These are phyloP conservation scores for Licmophora abbreviata DNA, from an alignment of 108 stramenopile species.

Conservation along the genomic window DNA sequence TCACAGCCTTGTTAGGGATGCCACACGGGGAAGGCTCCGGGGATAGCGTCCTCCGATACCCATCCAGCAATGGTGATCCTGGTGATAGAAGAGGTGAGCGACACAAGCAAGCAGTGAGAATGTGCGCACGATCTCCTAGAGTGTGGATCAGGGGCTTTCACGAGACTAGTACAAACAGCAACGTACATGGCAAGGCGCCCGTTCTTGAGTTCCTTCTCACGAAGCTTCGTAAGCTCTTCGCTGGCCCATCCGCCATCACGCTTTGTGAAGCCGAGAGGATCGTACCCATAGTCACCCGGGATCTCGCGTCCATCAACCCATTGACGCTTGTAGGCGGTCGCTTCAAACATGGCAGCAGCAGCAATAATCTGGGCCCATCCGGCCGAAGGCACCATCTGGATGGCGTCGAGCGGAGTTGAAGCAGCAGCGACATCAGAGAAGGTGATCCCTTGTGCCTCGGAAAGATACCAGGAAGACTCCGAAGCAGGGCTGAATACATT, in stretches of 20 bases:
- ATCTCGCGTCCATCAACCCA: conserved; percentile 42
- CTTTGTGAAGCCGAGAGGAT: conserved; percentile 79
- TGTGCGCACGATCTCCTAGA: background rate
- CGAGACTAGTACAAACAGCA: background rate
- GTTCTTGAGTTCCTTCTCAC: conserved; percentile 80
- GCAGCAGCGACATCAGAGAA: conserved; percentile 57
- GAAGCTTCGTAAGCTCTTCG: conserved; percentile 48
- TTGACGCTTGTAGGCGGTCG: conserved; percentile 56
- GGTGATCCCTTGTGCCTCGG: conserved; percentile 41
- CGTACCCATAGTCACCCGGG: conserved; percentile 71
- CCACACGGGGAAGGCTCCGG: conserved; percentile 62
- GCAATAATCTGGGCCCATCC: conserved; percentile 64
- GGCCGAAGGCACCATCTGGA: conserved; percentile 49
- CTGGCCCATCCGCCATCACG: conserved; percentile 45
- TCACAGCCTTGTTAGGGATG: conserved; percentile 57
- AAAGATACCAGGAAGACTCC: conserved; percentile 40
- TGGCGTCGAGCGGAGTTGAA: conserved; percentile 55
- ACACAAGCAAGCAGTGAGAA: conserved; percentile 3
- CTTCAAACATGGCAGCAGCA: conserved; percentile 61
- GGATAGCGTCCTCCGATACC: conserved; percentile 60
- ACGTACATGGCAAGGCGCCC: conserved; percentile 72
- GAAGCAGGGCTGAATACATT: conserved; percentile 59
- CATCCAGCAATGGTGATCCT: conserved; percentile 71
- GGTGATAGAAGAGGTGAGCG: background rate
- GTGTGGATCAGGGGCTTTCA: background rate